Conservation (phyloP, 768 basidiomycete species). For the Kwoniella dejecticola region DNA sequence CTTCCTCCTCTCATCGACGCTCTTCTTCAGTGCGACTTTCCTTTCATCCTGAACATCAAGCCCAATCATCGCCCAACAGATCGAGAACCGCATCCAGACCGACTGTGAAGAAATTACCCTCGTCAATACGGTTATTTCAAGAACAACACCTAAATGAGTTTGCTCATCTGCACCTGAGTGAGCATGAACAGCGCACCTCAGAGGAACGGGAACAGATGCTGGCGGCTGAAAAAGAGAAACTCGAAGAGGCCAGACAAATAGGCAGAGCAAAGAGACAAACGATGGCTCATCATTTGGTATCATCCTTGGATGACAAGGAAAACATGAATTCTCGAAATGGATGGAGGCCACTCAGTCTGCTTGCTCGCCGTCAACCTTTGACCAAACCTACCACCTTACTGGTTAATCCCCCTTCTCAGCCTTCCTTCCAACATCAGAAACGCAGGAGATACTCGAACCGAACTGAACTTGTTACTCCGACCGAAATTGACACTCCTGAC, state of each 20-base stretch:
- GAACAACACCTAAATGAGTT: slow-evolving; percentile 33
- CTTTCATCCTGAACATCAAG: not conserved
- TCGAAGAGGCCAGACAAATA: slow-evolving; percentile 32
- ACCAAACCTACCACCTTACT: slow-evolving; percentile 2
- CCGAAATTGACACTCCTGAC: slow-evolving; percentile 5
- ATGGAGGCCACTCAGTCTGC: slow-evolving; percentile 34
- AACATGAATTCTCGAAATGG: slow-evolving; percentile 1
- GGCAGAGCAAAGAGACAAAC: slow-evolving; percentile 32
- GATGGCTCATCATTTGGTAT: slow-evolving; percentile 3
- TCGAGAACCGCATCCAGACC: not conserved
- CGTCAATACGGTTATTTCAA: slow-evolving; percentile 28
- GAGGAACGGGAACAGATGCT: slow-evolving; percentile 17
- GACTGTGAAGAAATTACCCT: slow-evolving; percentile 6
- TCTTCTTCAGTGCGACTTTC: not conserved
- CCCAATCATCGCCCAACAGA: not conserved
- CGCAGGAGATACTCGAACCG: slow-evolving; percentile 1
- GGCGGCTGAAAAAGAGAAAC: slow-evolving; percentile 19
- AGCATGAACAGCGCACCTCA: slow-evolving; percentile 8
- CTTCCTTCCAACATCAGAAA: not conserved
- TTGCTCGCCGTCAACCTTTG: slow-evolving; percentile 10
- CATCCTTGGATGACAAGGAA: not conserved
- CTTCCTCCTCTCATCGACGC: slow-evolving; percentile 3
- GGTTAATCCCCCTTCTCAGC: not conserved
- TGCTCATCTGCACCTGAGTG: slow-evolving; percentile 34
- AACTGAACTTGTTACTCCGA: slow-evolving; percentile 1